Evolutionary conservation across 2,329 filamentous ascomycete species (phyloP).

Genomic region (Plectosphaerella cucumerina): DNA sequence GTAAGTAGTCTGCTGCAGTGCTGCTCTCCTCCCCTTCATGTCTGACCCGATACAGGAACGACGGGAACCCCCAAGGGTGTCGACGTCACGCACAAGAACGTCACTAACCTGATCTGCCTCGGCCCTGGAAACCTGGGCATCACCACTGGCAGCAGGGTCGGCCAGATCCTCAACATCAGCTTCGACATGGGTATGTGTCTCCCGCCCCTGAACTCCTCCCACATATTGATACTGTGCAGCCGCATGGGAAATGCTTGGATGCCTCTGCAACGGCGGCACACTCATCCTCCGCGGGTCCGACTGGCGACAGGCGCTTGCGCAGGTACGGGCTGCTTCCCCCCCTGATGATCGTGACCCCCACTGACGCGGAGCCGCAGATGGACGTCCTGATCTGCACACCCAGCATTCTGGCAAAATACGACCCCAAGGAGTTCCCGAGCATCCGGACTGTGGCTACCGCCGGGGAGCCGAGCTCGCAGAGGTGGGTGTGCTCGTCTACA

Average conservation of each 20-base stretch:
- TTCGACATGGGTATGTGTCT: slow-evolving; percentile 54
- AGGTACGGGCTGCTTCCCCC: slow-evolving; percentile 27
- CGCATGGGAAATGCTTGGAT: slow-evolving; percentile 56
- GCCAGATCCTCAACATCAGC: slow-evolving; percentile 51
- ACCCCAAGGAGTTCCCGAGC: slow-evolving; percentile 40
- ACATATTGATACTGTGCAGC: slow-evolving; percentile 27
- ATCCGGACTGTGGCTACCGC: slow-evolving; percentile 50
- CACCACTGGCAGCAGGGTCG: slow-evolving; percentile 42
- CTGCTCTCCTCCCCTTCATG: no score
- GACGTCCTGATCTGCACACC: slow-evolving; percentile 53
- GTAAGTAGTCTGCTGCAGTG: slow-evolving; percentile 14
- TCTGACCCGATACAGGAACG: slow-evolving; percentile 22
- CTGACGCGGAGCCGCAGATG: slow-evolving; percentile 25
- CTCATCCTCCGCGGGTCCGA: slow-evolving; percentile 45
- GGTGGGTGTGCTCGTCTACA: slow-evolving; percentile 22
- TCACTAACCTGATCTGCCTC: slow-evolving; percentile 48
- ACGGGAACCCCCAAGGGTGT: slow-evolving; percentile 56
- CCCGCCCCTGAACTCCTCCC: background rate
- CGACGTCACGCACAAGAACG: slow-evolving; percentile 50
- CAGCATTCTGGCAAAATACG: slow-evolving; percentile 47
- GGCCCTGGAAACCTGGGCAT: slow-evolving; percentile 48
- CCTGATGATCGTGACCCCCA: background rate
- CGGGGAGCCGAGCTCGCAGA: slow-evolving; percentile 47
- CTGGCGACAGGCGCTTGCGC: slow-evolving; percentile 41
- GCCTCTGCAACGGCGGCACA: slow-evolving; percentile 54